A percentile compares a stretch with the other conserved stretches of the same genome.
These are phyloP conservation scores for Fusarium secorum DNA, from an alignment of 2,329 filamentous ascomycete genomes.

Conservation along the genomic window DNA sequence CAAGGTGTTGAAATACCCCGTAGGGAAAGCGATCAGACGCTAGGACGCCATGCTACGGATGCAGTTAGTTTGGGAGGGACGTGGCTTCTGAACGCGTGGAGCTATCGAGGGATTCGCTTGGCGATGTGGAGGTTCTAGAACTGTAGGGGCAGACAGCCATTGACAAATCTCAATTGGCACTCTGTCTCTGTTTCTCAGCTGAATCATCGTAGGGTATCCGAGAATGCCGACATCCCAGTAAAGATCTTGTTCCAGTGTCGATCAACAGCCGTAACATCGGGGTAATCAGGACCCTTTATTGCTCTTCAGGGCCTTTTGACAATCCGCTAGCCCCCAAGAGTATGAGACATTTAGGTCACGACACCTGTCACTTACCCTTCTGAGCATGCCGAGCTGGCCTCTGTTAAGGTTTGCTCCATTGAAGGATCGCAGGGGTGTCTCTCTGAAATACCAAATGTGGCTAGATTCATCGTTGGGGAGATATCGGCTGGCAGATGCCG, in stretches of 20 bases:
- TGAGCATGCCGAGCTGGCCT: neutral
- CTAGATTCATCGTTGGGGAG: neutral
- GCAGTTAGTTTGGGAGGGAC: neutral
- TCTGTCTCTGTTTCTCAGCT: neutral
- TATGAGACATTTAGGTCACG: neutral
- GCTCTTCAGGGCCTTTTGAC: neutral
- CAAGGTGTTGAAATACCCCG: constrained; percentile 21
- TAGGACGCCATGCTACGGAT: neutral
- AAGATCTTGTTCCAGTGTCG: neutral
- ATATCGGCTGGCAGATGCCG: neutral
- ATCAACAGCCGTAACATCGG: neutral
- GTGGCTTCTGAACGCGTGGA: neutral
- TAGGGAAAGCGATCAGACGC: constrained; percentile 10
- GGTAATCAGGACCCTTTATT: neutral
- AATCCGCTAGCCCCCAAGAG: neutral
- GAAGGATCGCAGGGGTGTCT: neutral
- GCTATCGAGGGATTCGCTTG: neutral
- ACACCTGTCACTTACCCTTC: neutral
- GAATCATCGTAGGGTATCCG: neutral
- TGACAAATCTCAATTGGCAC: neutral
- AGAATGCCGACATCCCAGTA: neutral
- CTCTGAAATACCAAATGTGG: neutral
- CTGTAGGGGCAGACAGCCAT: neutral
- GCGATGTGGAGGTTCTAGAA: neutral
- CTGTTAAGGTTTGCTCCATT: neutral